Conservation (phyloP, 257 asterid genomes). For the Pogostemon cablin region DNA sequence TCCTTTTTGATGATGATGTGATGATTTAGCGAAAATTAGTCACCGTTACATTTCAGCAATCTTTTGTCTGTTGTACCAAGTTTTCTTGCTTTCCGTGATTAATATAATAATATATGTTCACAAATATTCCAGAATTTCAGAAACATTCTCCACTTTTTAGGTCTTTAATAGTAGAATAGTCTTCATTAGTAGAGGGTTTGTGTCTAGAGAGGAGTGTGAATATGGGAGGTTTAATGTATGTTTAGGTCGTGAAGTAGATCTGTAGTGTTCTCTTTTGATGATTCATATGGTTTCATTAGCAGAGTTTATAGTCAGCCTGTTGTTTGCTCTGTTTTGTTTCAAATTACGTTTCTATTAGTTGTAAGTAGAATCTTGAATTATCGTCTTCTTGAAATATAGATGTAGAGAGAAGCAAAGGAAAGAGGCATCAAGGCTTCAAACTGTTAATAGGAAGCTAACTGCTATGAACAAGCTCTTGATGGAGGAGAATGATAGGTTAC, state of each 20-base stretch:
- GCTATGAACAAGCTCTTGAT: conserved; percentile 93
- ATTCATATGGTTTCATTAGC: conserved; percentile 10
- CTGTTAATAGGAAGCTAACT: conserved; percentile 80
- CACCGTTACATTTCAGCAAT: conserved; percentile 28
- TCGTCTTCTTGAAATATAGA: conserved; percentile 44
- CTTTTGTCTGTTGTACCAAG: conserved; percentile 28
- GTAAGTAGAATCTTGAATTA: conserved; percentile 19
- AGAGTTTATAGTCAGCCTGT: no score
- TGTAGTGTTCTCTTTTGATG: conserved; percentile 1
- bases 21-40: conserved; percentile 22
- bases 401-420: conserved; percentile 93
- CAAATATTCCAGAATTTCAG: conserved; percentile 1
- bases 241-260: neutral
- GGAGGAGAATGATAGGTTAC: conserved; percentile 93
- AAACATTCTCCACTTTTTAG: conserved; percentile 26
- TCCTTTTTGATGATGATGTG: conserved; percentile 30
- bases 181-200: neutral
- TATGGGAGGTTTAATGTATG: no score
- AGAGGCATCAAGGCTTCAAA: conserved; percentile 83
- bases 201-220: no score
- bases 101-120: neutral
- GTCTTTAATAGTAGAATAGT: conserved; percentile 16
- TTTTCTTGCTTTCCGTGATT: conserved; percentile 34
- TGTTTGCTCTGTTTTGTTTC: neutral
- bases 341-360: neutral